Percentiles rank a stretch among this genome's conserved stretches.
phyloP scores from a whole-genome alignment of 345 rosid genomes.

The Eutrema japonicum region DNA sequence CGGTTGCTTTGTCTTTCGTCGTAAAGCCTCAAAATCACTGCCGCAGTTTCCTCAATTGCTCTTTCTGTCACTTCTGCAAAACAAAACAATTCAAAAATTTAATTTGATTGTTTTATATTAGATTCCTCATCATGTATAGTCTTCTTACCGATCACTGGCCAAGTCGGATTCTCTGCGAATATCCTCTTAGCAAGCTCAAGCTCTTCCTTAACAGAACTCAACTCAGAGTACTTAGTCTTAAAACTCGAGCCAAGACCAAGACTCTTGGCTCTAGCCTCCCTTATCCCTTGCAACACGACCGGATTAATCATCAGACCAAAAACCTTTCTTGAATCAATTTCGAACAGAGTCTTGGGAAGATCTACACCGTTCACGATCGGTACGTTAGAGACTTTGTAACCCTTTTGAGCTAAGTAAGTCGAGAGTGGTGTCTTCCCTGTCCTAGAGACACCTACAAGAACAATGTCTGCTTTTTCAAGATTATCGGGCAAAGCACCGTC shows the following conservation, averaged over 20 bases:
- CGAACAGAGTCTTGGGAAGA: slow-evolving; percentile 66
- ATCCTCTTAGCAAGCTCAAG: slow-evolving; percentile 66
- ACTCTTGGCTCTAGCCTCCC: slow-evolving; percentile 73
- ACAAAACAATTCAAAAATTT: slow-evolving; percentile 6
- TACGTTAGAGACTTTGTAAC: slow-evolving; percentile 83
- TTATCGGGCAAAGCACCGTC: slow-evolving; percentile 82
- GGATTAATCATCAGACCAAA: slow-evolving; percentile 82
- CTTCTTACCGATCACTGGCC: slow-evolving; percentile 82
- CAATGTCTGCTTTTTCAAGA: slow-evolving; percentile 68
- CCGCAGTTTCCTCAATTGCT: slow-evolving; percentile 93
- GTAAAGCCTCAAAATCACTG: slow-evolving; percentile 72
- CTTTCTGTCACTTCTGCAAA: slow-evolving; percentile 88
- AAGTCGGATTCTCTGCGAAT: slow-evolving; percentile 72
- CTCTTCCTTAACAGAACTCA: slow-evolving; percentile 69
- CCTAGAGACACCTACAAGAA: slow-evolving; percentile 84
- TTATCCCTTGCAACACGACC: slow-evolving; percentile 66
- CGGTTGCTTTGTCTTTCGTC: slow-evolving; percentile 70
- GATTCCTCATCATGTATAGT: background rate
- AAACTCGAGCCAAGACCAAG: slow-evolving; percentile 61
- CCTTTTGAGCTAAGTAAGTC: slow-evolving; percentile 80
- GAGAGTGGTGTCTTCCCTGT: slow-evolving; percentile 90
- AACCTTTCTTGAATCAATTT: slow-evolving; percentile 69
- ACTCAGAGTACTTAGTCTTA: slow-evolving; percentile 73
- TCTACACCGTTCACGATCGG: slow-evolving; percentile 76
- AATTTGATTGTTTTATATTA: background rate